phyloP scores from a whole-genome alignment of 2,329 filamentous ascomycete species.

The Fusarium pseudoanthophilum region DNA sequence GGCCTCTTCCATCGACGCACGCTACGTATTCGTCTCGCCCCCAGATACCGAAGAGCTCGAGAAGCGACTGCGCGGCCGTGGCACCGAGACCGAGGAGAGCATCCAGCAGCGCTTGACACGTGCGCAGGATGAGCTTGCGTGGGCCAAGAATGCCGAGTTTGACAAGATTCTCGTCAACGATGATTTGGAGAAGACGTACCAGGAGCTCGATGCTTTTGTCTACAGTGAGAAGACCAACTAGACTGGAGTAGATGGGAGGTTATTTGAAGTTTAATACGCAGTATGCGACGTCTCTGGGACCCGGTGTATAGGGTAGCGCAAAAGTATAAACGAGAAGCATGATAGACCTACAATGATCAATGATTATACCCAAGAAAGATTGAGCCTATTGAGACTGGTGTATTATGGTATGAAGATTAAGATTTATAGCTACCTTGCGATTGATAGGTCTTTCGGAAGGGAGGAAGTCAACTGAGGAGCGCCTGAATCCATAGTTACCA shows the following conservation, averaged over 20 bases:
- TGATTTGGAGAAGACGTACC: slow-evolving; percentile 62
- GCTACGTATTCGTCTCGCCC: slow-evolving; percentile 87
- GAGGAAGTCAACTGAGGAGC: neutral
- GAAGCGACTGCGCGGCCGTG: slow-evolving; percentile 76
- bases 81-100: slow-evolving; percentile 80
- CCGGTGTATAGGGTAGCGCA: neutral
- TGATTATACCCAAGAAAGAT: slow-evolving; percentile 4
- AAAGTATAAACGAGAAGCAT: slow-evolving; percentile 21
- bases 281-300: neutral
- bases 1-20: slow-evolving; percentile 75
- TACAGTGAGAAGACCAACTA: slow-evolving; percentile 46
- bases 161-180: slow-evolving; percentile 54
- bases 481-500: neutral
- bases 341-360: slow-evolving; percentile 33
- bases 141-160: slow-evolving; percentile 69
- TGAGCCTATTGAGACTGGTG: neutral
- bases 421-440: neutral
- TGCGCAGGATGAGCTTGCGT: slow-evolving; percentile 80
- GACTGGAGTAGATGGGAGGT: neutral
- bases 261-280: slow-evolving; percentile 11
- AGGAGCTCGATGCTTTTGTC: slow-evolving; percentile 62
- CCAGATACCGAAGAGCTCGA: slow-evolving; percentile 81
- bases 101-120: slow-evolving; percentile 76
- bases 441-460: neutral
- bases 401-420: no score